These are phyloP conservation scores for Komagataea norvegica DNA, from an alignment of 1,139 yeast genomes.

Conservation along the genomic window DNA sequence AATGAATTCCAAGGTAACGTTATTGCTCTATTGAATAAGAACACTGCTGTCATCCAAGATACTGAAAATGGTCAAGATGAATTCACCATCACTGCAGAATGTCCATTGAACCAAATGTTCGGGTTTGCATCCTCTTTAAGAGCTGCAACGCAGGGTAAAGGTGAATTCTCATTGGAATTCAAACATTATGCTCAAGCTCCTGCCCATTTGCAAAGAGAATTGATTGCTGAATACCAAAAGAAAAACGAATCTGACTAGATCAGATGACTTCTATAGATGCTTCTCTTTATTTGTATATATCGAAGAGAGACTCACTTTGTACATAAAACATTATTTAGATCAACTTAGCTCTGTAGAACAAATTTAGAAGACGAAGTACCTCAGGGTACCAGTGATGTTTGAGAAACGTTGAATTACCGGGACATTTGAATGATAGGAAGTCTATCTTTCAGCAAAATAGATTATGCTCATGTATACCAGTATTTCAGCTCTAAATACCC, in stretches of 20 bases:
- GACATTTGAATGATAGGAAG: too few relatives aligned
- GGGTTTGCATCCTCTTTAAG: conserved; percentile 94
- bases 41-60: conserved; percentile 88
- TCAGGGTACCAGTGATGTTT: too few relatives aligned
- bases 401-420: too few relatives aligned
- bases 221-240: conserved; percentile 79
- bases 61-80: conserved; percentile 94
- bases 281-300: conserved; percentile 8
- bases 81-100: conserved; percentile 88
- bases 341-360: too few relatives aligned
- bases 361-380: too few relatives aligned
- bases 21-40: conserved; percentile 86
- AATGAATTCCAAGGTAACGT: conserved; percentile 93
- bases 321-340: too few relatives aligned
- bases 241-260: conserved; percentile 23
- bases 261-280: neutral
- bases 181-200: conserved; percentile 88
- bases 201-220: conserved; percentile 84
- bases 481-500: too few relatives aligned
- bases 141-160: conserved; percentile 98
- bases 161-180: conserved; percentile 94
- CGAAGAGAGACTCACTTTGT: too few relatives aligned
- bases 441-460: too few relatives aligned
- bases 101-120: conserved; percentile 91
- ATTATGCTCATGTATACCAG: too few relatives aligned